phyloP scores from a whole-genome alignment of 2,329 filamentous ascomycete species.

The Macrophomina pseudophaseolina region DNA sequence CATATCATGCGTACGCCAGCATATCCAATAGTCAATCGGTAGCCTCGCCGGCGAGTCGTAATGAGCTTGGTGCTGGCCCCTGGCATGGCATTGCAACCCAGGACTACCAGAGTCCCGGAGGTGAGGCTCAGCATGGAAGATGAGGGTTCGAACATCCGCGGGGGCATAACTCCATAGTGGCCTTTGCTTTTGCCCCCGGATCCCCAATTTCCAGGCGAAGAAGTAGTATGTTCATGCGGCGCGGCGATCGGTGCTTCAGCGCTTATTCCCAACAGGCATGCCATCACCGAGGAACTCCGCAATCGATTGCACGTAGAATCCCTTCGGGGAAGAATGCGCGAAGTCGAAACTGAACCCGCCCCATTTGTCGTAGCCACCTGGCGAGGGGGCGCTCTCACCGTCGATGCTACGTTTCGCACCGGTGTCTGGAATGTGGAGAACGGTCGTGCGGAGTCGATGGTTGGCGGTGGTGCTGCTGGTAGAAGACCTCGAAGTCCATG shows the following conservation, averaged over 20 bases:
- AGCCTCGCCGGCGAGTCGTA: not conserved
- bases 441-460: not conserved
- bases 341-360: slow-evolving; percentile 2
- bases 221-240: not conserved
- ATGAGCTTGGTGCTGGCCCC: not conserved
- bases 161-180: not conserved
- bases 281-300: slow-evolving; percentile 14
- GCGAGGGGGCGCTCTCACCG: not conserved
- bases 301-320: slow-evolving; percentile 15
- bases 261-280: not conserved
- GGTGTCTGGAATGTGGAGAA: not conserved
- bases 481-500: slow-evolving; percentile 5
- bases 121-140: not conserved
- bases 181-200: not conserved
- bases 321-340: slow-evolving; percentile 7
- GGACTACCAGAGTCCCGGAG: not conserved
- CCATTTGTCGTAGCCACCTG: slow-evolving; percentile 12
- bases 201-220: not conserved
- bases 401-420: not conserved
- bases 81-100: not conserved
- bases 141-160: not conserved
- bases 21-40: not conserved
- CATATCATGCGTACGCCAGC: not conserved
- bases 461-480: not conserved
- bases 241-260: not conserved